Evolutionary conservation across 2,329 filamentous ascomycete genomes (phyloP), one percentile per base, ranked within the genome.

Genomic region (Colletotrichum sp.): DNA sequence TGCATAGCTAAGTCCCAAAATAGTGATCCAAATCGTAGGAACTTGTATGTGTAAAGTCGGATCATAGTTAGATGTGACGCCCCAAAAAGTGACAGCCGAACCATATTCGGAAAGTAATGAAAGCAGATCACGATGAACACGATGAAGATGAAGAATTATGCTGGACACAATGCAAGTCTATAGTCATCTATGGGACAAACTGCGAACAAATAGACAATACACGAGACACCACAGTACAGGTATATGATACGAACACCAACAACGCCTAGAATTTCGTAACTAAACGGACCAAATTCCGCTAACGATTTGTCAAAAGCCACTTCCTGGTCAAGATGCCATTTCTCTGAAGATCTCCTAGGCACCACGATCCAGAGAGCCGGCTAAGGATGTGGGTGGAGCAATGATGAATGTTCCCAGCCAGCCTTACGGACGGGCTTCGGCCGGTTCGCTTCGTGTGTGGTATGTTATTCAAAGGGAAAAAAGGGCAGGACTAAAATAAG

Each of bases 221-320:
- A 61, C 54, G 11, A 70, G 62, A 55, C 55, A 61, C 24, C 63
- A 62, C 33, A 62, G 61, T 61, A 71, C 47, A 73, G 61, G 67
- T 70, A 66, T 62, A 34, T 21, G 57, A 61, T 61, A 66, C 47
- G 54, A 73, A 71, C 62, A 62, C 70, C 70, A 70, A 61, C 55
- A 73, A 73, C 71, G 71, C 71, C 61, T 36, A 59, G 16, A 59
- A 21, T 69, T 66, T 70, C 67, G 61, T 73, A 55, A 70, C 71
- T 70, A 70, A 70, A 61, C 61, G 54, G 54, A 55, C 54, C 61
- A 66, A 21, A 43, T 31, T 59, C 66, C 70, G 61, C 54, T 61
- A 61, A 62, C 34, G 31, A 58, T 38, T 24, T 55, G 29, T 29
- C 43, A 57, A 69, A 62, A 69, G 70, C 65, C 57, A 64, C 47